Evolutionary conservation across 2,329 filamentous ascomycete species (phyloP).

Genomic region (Blastomyces gilchristii): DNA sequence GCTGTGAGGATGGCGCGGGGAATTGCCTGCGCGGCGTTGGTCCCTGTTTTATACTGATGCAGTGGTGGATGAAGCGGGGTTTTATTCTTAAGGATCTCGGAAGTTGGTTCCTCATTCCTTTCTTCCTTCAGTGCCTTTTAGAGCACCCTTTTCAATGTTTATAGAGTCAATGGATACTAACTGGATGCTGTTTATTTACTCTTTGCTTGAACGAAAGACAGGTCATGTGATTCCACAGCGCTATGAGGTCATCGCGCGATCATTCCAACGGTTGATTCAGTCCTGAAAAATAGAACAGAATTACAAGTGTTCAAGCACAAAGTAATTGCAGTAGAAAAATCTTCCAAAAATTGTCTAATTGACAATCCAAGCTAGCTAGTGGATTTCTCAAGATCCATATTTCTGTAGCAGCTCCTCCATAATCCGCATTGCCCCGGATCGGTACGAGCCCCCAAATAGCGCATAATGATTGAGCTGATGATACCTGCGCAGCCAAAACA

Average conservation of each 20-base stretch:
- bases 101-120: neutral
- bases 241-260: neutral
- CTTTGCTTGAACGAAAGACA: neutral
- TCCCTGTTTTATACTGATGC: neutral
- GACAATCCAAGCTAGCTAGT: neutral
- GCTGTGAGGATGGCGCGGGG: neutral
- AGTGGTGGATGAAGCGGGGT: neutral
- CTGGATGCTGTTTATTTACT: neutral
- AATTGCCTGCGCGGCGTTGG: neutral
- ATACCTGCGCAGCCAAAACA: slow-evolving; percentile 45
- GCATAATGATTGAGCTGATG: slow-evolving; percentile 85
- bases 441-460: slow-evolving; percentile 73
- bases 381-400: slow-evolving; percentile 43
- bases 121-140: neutral
- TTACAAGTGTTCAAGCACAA: neutral
- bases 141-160: neutral
- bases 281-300: neutral
- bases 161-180: too few relatives aligned
- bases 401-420: slow-evolving; percentile 65
- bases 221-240: neutral
- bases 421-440: slow-evolving; percentile 63
- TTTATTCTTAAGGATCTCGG: neutral
- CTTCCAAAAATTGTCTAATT: neutral
- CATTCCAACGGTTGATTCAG: neutral
- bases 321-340: too few relatives aligned